These are phyloP conservation scores for Phytophthora constricta DNA, from an alignment of 352 stramenopile genomes.

Conservation along the genomic window DNA sequence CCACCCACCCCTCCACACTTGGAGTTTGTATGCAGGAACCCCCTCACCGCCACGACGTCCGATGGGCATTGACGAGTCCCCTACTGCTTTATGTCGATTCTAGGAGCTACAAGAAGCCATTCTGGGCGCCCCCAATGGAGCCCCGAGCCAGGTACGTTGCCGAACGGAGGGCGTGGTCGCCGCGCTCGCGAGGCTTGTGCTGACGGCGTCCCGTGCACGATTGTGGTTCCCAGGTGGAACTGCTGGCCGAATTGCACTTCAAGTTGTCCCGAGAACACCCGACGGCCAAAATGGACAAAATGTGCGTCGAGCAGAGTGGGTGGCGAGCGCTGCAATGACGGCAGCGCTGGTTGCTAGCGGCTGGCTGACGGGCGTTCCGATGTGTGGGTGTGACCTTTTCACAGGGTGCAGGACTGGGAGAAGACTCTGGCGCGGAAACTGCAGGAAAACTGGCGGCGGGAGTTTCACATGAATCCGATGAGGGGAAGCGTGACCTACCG, in stretches of 20 bases:
- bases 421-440: slow-evolving; percentile 76
- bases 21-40: slow-evolving; percentile 37
- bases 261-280: slow-evolving; percentile 79
- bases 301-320: slow-evolving; percentile 46
- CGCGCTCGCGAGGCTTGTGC: neutral
- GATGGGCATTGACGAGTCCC: slow-evolving; percentile 28
- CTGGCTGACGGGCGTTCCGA: slow-evolving; percentile 14
- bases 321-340: slow-evolving; percentile 12
- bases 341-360: slow-evolving; percentile 12
- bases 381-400: slow-evolving; percentile 6
- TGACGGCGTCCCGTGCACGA: slow-evolving; percentile 21
- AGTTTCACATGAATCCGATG: slow-evolving; percentile 76
- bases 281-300: slow-evolving; percentile 81
- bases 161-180: neutral
- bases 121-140: slow-evolving; percentile 46
- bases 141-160: slow-evolving; percentile 53
- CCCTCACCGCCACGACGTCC: slow-evolving; percentile 3
- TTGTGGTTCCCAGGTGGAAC: slow-evolving; percentile 51
- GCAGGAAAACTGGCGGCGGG: slow-evolving; percentile 76
- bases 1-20: slow-evolving; percentile 24
- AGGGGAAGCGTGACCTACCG: slow-evolving; percentile 50
- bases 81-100: slow-evolving; percentile 21
- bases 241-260: slow-evolving; percentile 83
- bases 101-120: slow-evolving; percentile 77
- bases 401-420: slow-evolving; percentile 87